phyloP scores from a whole-genome alignment of 768 basidiomycete genomes.

The Leccinum aurantiacum region DNA sequence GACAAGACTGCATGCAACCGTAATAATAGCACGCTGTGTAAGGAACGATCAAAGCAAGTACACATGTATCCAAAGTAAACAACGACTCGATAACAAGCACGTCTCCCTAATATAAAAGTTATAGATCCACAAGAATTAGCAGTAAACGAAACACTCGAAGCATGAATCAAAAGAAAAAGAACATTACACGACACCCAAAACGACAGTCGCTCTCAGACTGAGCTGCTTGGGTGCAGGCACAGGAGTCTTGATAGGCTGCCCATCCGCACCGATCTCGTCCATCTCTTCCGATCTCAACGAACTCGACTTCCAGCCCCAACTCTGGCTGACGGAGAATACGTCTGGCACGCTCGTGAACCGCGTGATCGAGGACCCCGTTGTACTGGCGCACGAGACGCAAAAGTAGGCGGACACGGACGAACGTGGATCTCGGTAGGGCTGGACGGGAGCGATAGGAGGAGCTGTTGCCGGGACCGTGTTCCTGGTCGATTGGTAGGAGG shows the following conservation, averaged over 20 bases:
- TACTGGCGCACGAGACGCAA: conserved; percentile 76
- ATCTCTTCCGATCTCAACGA: conserved; percentile 54
- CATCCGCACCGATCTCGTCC: conserved; percentile 38
- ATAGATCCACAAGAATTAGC: neutral
- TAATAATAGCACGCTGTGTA: neutral
- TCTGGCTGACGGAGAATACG: conserved; percentile 79
- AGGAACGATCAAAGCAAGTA: neutral
- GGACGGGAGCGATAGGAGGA: conserved; percentile 48
- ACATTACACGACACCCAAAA: conserved; percentile 67
- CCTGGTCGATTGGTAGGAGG: conserved; percentile 25
- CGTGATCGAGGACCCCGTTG: conserved; percentile 78
- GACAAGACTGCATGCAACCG: too few relatives aligned
- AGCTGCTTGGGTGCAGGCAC: conserved; percentile 41
- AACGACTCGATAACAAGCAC: neutral
- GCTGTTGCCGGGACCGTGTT: conserved; percentile 41
- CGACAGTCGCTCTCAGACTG: conserved; percentile 77
- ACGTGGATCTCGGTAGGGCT: conserved; percentile 78
- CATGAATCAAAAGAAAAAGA: neutral
- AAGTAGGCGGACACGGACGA: conserved; percentile 77
- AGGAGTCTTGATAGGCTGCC: conserved; percentile 31
- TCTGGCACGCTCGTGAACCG: conserved; percentile 86
- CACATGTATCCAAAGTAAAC: neutral
- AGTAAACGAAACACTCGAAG: conserved; percentile 1
- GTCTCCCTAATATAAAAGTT: neutral
- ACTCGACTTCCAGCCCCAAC: conserved; percentile 90